phyloP scores from a whole-genome alignment of 2,329 filamentous ascomycete species.

The Fusarium sarcochroum region DNA sequence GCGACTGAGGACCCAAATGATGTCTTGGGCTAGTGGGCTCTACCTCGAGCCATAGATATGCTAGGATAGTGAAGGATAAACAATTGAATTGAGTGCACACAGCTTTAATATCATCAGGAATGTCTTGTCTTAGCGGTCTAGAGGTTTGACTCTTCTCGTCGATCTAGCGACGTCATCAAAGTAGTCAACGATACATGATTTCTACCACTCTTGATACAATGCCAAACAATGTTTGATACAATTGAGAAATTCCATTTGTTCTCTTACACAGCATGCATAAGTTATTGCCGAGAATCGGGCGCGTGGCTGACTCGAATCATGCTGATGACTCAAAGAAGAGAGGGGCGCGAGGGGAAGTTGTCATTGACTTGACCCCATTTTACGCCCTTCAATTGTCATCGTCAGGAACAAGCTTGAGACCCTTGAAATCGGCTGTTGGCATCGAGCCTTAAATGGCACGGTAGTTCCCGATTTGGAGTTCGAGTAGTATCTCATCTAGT shows the following conservation, averaged over 20 bases:
- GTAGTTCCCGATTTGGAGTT: accelerated
- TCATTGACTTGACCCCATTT: not conserved
- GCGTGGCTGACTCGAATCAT: not conserved
- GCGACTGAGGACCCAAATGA: not conserved
- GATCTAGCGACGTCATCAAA: no score
- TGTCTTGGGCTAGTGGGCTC: not conserved
- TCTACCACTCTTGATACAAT: no score
- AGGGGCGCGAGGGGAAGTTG: slow-evolving; percentile 5
- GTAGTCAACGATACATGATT: no score
- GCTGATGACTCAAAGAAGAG: slow-evolving; percentile 1
- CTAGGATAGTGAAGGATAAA: no score
- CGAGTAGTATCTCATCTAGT: accelerated
- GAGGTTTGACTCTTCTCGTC: no score
- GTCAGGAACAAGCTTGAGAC: not conserved
- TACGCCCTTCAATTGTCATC: slow-evolving; percentile 2
- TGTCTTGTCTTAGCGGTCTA: no score
- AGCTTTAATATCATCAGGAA: no score
- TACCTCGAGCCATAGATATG: not conserved
- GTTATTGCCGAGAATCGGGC: not conserved
- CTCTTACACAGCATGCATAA: accelerated
- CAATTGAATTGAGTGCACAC: no score
- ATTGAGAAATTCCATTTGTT: no score
- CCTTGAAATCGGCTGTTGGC: accelerated
- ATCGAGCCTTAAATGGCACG: not conserved
- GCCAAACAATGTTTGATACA: no score